Conservation (phyloP, 768 basidiomycete genomes). For the Phaeotremella skinneri region DNA sequence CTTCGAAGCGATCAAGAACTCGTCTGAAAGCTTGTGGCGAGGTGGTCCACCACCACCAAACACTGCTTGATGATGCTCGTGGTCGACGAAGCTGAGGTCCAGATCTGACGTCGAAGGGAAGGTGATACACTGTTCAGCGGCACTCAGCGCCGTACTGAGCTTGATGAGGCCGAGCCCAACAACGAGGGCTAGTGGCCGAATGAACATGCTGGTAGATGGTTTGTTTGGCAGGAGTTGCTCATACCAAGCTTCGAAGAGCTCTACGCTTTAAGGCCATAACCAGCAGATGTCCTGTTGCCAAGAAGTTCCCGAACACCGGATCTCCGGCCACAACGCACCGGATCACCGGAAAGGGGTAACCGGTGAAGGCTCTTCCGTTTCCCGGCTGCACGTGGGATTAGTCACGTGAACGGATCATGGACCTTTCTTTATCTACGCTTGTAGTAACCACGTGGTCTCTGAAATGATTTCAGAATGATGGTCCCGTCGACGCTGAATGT, state of each 20-base stretch:
- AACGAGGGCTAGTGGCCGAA: background rate
- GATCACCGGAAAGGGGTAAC: too few species aligned
- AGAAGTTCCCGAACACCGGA: too few species aligned
- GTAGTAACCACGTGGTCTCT: background rate
- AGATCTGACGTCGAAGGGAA: background rate
- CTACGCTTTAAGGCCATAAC: background rate
- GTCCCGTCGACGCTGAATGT: too few species aligned
- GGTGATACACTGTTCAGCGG: background rate
- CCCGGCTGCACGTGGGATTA: too few species aligned
- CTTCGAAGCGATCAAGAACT: slow-evolving; percentile 3
- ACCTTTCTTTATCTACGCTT: background rate
- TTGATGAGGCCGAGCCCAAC: background rate
- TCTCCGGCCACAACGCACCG: too few species aligned
- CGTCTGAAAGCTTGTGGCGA: background rate
- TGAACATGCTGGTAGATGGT: background rate
- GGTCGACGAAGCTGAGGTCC: background rate
- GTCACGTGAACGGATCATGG: too few species aligned
- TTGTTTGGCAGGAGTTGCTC: too few species aligned
- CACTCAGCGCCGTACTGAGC: background rate
- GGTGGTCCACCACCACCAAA: background rate
- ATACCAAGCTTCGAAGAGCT: too few species aligned
- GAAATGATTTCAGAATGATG: background rate
- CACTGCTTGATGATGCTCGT: background rate
- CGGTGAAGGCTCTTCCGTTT: too few species aligned
- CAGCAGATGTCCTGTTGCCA: background rate